A percentile compares a stretch with the other conserved stretches of the same genome.
Evolutionary conservation across 1,139 yeast genomes (phyloP).

Genomic region (Lodderomyces orthopsilosis): DNA sequence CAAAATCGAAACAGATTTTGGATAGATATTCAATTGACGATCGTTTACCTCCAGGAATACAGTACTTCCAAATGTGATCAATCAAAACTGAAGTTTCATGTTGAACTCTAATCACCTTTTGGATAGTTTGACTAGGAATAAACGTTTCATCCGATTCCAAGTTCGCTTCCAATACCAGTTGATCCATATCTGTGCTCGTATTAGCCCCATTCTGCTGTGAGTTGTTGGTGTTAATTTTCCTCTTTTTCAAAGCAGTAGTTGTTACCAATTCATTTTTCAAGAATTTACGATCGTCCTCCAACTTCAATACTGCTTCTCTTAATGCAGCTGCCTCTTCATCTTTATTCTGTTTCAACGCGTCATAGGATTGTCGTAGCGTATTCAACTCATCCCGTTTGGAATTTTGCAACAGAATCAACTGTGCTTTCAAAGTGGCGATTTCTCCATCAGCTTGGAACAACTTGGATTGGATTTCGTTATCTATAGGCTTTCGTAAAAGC

Average conservation of each 20-base stretch:
- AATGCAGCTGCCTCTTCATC: conserved; percentile 43
- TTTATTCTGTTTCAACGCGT: conserved; percentile 27
- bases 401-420: conserved; percentile 48
- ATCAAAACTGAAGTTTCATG: conserved; percentile 37
- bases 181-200: background rate
- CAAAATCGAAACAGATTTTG: conserved; percentile 40
- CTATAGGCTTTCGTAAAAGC: conserved; percentile 7
- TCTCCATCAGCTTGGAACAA: conserved; percentile 68
- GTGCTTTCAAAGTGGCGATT: conserved; percentile 69
- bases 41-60: conserved; percentile 49
- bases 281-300: conserved; percentile 74
- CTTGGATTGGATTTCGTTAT: conserved; percentile 19
- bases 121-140: conserved; percentile 1
- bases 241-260: conserved; percentile 13
- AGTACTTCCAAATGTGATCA: conserved; percentile 36
- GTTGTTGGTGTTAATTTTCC: conserved; percentile 5
- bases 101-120: conserved; percentile 24
- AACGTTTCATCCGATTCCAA: background rate
- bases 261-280: conserved; percentile 42
- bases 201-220: background rate
- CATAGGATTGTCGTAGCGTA: conserved; percentile 36
- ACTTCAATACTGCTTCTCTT: conserved; percentile 45
- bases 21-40: conserved; percentile 51
- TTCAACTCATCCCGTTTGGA: conserved; percentile 44
- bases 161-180: background rate